Percentiles rank a stretch among this genome's conserved stretches.
phyloP scores from a whole-genome alignment of 768 basidiomycete species.

The Suillus subalutaceus region DNA sequence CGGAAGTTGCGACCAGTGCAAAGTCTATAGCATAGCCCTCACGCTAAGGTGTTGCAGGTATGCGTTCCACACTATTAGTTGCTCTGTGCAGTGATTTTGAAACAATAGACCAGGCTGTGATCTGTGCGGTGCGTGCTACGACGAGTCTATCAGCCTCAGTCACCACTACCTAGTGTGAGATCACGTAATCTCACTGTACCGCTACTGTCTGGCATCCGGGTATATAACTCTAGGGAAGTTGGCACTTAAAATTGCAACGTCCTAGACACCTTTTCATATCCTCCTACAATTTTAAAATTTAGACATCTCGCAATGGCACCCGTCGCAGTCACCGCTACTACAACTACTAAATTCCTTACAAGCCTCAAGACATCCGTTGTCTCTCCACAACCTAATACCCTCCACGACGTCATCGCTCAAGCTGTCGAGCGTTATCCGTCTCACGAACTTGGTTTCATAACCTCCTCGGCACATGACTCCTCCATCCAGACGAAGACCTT shows the following conservation, averaged over 20 bases:
- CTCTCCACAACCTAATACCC: conserved; percentile 17
- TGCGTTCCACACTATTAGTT: not conserved
- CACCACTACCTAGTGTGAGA: not conserved
- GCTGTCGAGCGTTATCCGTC: conserved; percentile 24
- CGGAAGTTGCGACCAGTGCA: not conserved
- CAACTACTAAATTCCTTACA: conserved; percentile 13
- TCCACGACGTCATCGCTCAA: conserved; percentile 26
- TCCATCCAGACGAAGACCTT: conserved; percentile 31
- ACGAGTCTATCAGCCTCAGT: not conserved
- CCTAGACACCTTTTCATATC: not conserved
- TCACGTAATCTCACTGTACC: no score
- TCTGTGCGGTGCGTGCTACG: not conserved
- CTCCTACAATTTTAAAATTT: not conserved
- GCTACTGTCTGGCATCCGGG: not conserved
- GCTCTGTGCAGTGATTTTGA: not conserved
- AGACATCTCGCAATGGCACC: conserved; percentile 19
- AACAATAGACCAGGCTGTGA: not conserved
- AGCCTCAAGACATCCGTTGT: conserved; percentile 9
- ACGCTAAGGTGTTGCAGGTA: not conserved
- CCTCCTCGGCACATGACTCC: conserved; percentile 34
- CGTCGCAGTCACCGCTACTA: conserved; percentile 16
- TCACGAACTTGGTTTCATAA: conserved; percentile 30
- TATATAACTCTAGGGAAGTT: conserved; percentile 24
- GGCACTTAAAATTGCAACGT: not conserved
- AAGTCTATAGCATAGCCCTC: no score